Percentiles rank a stretch among this genome's conserved stretches.
phyloP scores from a whole-genome alignment of 495 filamentous ascomycete genomes.

The Trichoderma asperelloides region DNA sequence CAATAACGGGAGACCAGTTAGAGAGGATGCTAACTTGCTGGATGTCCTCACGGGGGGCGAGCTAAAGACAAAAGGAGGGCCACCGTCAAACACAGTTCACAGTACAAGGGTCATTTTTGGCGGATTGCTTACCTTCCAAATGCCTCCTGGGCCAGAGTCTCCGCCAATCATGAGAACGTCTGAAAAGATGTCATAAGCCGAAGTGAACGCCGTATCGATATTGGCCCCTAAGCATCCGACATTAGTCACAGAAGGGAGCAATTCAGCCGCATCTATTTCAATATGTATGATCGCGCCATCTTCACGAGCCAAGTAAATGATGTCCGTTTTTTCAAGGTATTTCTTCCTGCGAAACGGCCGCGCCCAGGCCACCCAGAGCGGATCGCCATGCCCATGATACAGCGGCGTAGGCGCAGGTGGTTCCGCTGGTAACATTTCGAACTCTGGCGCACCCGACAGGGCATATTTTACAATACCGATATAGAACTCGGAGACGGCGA shows the following conservation, averaged over 20 bases:
- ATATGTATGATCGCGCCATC: constrained; percentile 66
- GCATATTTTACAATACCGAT: constrained; percentile 54
- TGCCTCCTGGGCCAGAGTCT: constrained; percentile 68
- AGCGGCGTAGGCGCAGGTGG: constrained; percentile 23
- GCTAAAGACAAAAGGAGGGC: constrained; percentile 18
- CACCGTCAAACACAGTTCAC: not conserved
- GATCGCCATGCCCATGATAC: constrained; percentile 30
- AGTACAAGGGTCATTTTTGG: not conserved
- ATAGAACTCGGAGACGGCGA: constrained; percentile 48
- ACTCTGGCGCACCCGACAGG: constrained; percentile 39
- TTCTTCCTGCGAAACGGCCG: constrained; percentile 53
- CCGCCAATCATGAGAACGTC: constrained; percentile 77
- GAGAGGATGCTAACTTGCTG: constrained; percentile 41
- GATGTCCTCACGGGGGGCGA: constrained; percentile 33
- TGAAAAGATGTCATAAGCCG: constrained; percentile 37
- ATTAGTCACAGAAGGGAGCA: constrained; percentile 39
- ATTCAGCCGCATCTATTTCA: constrained; percentile 48
- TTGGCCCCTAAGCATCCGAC: constrained; percentile 53
- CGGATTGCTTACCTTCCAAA: constrained; percentile 57
- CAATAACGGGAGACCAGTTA: constrained; percentile 77
- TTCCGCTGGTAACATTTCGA: constrained; percentile 26
- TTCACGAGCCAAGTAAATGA: constrained; percentile 71
- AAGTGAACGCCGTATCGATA: constrained; percentile 60
- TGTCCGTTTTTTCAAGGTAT: constrained; percentile 53
- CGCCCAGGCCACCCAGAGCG: constrained; percentile 59